These are phyloP conservation scores for Moesziomyces parantarcticus DNA, from an alignment of 1,284 basidiomycete species.

Conservation along the genomic window DNA sequence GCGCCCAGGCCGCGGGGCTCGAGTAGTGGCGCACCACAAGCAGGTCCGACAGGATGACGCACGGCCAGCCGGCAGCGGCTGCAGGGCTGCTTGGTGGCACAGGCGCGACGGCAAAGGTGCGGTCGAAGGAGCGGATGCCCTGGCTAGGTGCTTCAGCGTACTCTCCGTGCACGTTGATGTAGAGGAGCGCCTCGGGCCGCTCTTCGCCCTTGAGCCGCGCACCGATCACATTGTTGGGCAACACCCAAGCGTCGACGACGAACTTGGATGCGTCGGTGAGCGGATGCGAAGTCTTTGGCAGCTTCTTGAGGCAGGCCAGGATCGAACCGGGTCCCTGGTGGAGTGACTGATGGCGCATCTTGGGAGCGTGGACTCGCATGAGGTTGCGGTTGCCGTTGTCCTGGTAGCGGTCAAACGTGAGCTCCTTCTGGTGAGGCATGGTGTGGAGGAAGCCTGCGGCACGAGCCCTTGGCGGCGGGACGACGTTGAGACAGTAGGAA, in stretches of 20 bases:
- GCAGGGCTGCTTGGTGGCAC: conserved; percentile 84
- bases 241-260: conserved; percentile 83
- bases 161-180: conserved; percentile 89
- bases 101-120: conserved; percentile 87
- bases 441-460: conserved; percentile 63
- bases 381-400: conserved; percentile 63
- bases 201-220: conserved; percentile 49
- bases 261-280: conserved; percentile 76
- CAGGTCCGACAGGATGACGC: conserved; percentile 88
- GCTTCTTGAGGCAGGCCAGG: conserved; percentile 74
- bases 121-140: conserved; percentile 90
- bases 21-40: conserved; percentile 85
- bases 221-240: conserved; percentile 70
- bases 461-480: conserved; percentile 77
- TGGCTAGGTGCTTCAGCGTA: conserved; percentile 77
- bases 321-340: conserved; percentile 79
- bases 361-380: conserved; percentile 56
- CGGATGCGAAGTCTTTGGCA: conserved; percentile 85
- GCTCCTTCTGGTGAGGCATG: conserved; percentile 82
- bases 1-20: conserved; percentile 76
- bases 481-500: conserved; percentile 84
- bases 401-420: conserved; percentile 80
- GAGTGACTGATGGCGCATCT: conserved; percentile 42
- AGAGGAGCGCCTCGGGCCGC: conserved; percentile 73
- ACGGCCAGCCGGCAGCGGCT: conserved; percentile 85